These are phyloP conservation scores for Fusarium sp. DNA, from an alignment of 2,329 filamentous ascomycete genomes.

Conservation along the genomic window DNA sequence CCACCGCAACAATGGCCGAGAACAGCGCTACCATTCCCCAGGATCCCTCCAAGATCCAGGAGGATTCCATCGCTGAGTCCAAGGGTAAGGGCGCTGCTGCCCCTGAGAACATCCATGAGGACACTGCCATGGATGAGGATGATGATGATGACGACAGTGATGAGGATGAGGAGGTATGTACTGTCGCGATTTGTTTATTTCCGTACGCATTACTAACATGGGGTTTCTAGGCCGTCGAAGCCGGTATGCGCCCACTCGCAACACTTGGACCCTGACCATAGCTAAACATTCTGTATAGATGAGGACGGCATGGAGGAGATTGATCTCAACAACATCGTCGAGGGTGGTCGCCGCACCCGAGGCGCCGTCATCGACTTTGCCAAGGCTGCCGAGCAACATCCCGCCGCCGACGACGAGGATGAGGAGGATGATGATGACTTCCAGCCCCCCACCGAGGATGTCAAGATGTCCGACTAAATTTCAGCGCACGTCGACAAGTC, in stretches of 20 bases:
- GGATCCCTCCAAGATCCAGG: conserved; percentile 54
- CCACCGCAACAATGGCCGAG: conserved; percentile 58
- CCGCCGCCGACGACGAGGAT: conserved; percentile 83
- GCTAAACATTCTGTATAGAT: conserved; percentile 63
- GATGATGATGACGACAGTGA: conserved; percentile 64
- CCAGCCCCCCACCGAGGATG: conserved; percentile 72
- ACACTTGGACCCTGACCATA: conserved; percentile 17
- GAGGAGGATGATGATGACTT: conserved; percentile 83
- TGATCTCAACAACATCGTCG: conserved; percentile 88
- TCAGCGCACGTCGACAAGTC: not conserved
- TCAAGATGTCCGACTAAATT: conserved; percentile 70
- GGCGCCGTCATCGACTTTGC: conserved; percentile 93
- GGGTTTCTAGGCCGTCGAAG: conserved; percentile 42
- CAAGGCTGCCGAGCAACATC: conserved; percentile 85
- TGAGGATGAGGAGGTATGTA: conserved; percentile 52
- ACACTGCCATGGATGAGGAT: conserved; percentile 79
- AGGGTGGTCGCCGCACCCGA: conserved; percentile 83
- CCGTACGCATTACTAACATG: conserved; percentile 40
- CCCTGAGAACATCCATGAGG: conserved; percentile 63
- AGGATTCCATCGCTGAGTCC: conserved; percentile 60
- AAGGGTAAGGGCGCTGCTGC: conserved; percentile 92
- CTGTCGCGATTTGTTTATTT: not conserved
- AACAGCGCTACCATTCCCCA: conserved; percentile 62
- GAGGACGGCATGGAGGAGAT: conserved; percentile 93
- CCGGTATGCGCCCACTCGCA: conserved; percentile 40